Conservation (phyloP, 495 filamentous ascomycete genomes). For the Penicillium pulvis region DNA sequence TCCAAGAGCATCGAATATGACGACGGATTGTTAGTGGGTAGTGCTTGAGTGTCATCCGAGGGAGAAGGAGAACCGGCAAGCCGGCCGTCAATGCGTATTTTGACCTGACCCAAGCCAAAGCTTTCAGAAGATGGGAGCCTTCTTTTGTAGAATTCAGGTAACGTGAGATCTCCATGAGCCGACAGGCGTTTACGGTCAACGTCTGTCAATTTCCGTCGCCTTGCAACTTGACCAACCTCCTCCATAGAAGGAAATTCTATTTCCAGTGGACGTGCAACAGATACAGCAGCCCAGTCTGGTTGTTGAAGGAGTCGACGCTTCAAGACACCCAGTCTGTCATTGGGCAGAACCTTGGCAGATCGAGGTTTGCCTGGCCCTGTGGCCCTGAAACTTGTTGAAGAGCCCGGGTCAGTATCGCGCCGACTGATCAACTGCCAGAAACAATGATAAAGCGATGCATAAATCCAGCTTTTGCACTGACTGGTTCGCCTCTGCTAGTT, state of each 20-base stretch:
- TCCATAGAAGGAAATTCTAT: conserved; percentile 32
- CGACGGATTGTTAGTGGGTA: conserved; percentile 19
- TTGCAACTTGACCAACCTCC: conserved; percentile 40
- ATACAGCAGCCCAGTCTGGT: conserved; percentile 40
- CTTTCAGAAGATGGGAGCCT: conserved; percentile 9
- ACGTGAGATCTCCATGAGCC: conserved; percentile 2
- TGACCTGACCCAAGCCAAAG: conserved; percentile 17
- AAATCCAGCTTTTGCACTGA: conserved; percentile 16
- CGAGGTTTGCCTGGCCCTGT: background rate
- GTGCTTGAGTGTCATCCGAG: conserved; percentile 3
- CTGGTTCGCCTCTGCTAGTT: conserved; percentile 12
- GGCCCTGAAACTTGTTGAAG: background rate
- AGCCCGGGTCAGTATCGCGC: background rate
- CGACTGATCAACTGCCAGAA: background rate
- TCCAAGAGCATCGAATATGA: conserved; percentile 43
- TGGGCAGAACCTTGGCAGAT: background rate
- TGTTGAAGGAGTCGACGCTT: conserved; percentile 38
- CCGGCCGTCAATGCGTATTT: conserved; percentile 33
- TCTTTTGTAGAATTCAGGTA: conserved; percentile 5
- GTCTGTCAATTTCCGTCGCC: conserved; percentile 40
- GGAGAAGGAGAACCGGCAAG: conserved; percentile 8
- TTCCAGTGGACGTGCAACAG: conserved; percentile 35
- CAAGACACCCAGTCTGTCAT: conserved; percentile 23
- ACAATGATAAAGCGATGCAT: conserved; percentile 2
- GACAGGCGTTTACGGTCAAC: conserved; percentile 31